A percentile compares a stretch with the other conserved stretches of the same genome.
These are phyloP conservation scores for Kokia cookei DNA, from an alignment of 441 rosid genomes.

Conservation along the genomic window DNA sequence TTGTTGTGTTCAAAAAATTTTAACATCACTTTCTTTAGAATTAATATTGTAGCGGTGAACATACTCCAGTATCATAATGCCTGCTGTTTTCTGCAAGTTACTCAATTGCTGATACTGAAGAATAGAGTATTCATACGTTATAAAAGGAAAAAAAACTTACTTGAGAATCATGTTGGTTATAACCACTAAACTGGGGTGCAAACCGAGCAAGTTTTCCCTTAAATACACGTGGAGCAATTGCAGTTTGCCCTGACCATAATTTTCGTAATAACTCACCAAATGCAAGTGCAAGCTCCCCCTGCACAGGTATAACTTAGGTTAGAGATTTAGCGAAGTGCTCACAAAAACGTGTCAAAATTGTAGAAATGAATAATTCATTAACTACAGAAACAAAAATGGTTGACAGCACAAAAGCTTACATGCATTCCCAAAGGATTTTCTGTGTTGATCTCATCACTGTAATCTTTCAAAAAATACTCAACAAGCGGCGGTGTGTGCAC, in stretches of 20 bases:
- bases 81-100: neutral
- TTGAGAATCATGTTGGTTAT: slow-evolving; percentile 74
- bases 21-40: neutral
- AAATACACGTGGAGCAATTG: slow-evolving; percentile 54
- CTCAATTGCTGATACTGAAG: neutral
- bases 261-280: slow-evolving; percentile 61
- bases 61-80: neutral
- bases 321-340: slow-evolving; percentile 18
- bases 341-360: neutral
- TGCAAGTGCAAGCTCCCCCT: slow-evolving; percentile 68
- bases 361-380: neutral
- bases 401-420: slow-evolving; percentile 26
- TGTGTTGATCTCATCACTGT: slow-evolving; percentile 45
- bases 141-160: slow-evolving; percentile 24
- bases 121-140: neutral
- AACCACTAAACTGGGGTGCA: slow-evolving; percentile 71
- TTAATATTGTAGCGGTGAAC: neutral
- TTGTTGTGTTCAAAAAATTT: neutral
- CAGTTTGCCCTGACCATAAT: slow-evolving; percentile 44
- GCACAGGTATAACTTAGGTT: slow-evolving; percentile 25
- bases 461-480: slow-evolving; percentile 56
- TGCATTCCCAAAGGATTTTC: slow-evolving; percentile 63
- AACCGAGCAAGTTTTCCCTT: slow-evolving; percentile 62
- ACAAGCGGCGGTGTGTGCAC: slow-evolving; percentile 58
- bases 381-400: neutral